Conservation (phyloP, 2,329 filamentous ascomycete species). For the Nothomitra cinnamomea region DNA sequence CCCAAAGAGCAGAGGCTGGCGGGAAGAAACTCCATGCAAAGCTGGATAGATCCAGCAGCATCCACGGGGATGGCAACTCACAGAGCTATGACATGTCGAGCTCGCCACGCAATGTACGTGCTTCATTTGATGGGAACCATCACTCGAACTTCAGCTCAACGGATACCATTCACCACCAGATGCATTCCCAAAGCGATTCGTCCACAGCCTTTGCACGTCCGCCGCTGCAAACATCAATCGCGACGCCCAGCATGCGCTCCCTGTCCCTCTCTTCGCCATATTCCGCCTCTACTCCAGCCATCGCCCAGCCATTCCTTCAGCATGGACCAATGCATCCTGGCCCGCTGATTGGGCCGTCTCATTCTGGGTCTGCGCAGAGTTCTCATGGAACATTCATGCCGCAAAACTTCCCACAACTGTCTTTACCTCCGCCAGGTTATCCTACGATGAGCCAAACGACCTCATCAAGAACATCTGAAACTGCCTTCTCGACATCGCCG, state of each 20-base stretch:
- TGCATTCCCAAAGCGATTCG: background rate
- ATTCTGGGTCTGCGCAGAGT: background rate
- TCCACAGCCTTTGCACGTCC: background rate
- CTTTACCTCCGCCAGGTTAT: constrained; percentile 5
- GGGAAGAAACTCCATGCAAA: background rate
- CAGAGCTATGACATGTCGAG: background rate
- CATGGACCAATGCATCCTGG: background rate
- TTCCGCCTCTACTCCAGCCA: background rate
- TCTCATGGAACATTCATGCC: background rate
- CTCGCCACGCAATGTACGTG: background rate
- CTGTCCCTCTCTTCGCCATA: background rate
- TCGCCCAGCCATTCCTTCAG: background rate
- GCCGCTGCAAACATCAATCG: background rate
- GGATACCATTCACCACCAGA: background rate
- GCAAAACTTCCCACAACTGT: background rate
- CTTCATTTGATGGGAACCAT: background rate
- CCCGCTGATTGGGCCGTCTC: constrained; percentile 1
- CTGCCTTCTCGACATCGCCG: constrained; percentile 2
- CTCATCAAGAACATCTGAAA: constrained; percentile 2
- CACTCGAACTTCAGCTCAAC: constrained; percentile 1
- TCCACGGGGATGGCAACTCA: background rate
- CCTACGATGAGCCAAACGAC: constrained; percentile 4
- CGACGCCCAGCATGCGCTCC: background rate
- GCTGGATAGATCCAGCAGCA: background rate
- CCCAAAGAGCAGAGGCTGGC: background rate